A percentile compares a stretch with the other conserved stretches of the same genome.
These are phyloP conservation scores for Pseudogymnoascus sp. DNA, from an alignment of 2,329 filamentous ascomycete genomes.

Conservation along the genomic window DNA sequence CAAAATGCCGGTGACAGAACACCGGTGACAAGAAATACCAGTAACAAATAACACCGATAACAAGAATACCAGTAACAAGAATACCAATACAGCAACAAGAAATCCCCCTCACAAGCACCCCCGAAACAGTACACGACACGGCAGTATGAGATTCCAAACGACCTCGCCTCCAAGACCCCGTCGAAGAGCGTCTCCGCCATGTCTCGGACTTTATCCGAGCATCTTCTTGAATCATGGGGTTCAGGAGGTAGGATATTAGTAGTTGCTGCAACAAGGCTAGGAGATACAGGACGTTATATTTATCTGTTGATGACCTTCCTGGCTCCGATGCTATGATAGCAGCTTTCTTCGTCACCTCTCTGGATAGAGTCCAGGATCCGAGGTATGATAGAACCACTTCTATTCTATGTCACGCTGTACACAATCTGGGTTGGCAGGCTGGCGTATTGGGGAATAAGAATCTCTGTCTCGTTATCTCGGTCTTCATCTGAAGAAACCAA, in stretches of 20 bases:
- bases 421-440: background rate
- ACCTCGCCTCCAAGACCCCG: no score
- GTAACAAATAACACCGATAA: background rate
- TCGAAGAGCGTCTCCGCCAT: no score
- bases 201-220: no score
- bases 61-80: background rate
- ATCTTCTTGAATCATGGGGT: no score
- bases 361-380: no score
- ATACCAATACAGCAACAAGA: background rate
- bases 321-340: no score
- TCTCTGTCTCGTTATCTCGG: background rate
- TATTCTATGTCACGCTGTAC: background rate
- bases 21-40: background rate
- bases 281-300: background rate
- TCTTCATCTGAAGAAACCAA: background rate
- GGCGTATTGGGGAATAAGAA: background rate
- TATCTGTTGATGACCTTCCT: background rate
- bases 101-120: background rate
- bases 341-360: no score
- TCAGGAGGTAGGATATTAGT: no score
- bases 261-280: background rate
- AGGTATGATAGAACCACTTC: background rate
- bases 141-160: no score
- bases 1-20: no score
- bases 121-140: background rate